Evolutionary conservation across 768 basidiomycete species (phyloP).

Genomic region (Porpolomopsis calyptriformis): DNA sequence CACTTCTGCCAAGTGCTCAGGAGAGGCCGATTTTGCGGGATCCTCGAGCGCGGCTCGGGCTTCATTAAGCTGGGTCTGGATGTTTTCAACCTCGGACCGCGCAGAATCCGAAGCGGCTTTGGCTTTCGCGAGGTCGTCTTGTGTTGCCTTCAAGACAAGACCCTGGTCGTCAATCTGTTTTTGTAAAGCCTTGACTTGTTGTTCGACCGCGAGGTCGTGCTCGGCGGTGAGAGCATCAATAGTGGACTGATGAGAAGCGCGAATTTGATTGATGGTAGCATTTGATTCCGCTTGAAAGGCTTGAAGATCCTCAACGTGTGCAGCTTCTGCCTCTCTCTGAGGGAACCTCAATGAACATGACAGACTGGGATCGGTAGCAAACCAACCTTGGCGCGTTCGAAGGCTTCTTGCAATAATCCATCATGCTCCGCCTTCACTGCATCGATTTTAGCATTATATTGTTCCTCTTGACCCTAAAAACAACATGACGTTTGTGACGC

Average conservation of each 20-base stretch:
- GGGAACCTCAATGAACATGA: conserved; percentile 9
- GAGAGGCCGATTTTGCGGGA: conserved; percentile 26
- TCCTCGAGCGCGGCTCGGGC: conserved; percentile 35
- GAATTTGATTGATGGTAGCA: conserved; percentile 59
- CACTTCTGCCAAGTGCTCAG: conserved; percentile 45
- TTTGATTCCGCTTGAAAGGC: conserved; percentile 56
- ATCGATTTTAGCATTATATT: conserved; percentile 58
- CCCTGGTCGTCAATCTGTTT: conserved; percentile 53
- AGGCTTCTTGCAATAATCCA: conserved; percentile 52
- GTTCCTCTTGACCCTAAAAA: conserved; percentile 53
- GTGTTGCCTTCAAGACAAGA: conserved; percentile 74
- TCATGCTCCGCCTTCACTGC: conserved; percentile 56
- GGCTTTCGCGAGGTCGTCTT: conserved; percentile 71
- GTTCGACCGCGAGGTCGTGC: conserved; percentile 49
- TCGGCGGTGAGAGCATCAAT: conserved; percentile 55
- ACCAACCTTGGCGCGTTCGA: conserved; percentile 67
- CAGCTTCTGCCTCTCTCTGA: conserved; percentile 61
- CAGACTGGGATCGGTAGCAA: background rate
- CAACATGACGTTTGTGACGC: background rate
- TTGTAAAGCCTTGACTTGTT: conserved; percentile 43
- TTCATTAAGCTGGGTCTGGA: conserved; percentile 57
- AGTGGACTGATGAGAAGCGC: conserved; percentile 46
- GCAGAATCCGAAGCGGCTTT: conserved; percentile 48
- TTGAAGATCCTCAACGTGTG: conserved; percentile 63
- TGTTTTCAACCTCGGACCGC: conserved; percentile 41